A percentile compares a stretch with the other conserved stretches of the same genome.
These are phyloP conservation scores for Aspergillus neoniger DNA, from an alignment of 2,329 filamentous ascomycete species.

Conservation along the genomic window DNA sequence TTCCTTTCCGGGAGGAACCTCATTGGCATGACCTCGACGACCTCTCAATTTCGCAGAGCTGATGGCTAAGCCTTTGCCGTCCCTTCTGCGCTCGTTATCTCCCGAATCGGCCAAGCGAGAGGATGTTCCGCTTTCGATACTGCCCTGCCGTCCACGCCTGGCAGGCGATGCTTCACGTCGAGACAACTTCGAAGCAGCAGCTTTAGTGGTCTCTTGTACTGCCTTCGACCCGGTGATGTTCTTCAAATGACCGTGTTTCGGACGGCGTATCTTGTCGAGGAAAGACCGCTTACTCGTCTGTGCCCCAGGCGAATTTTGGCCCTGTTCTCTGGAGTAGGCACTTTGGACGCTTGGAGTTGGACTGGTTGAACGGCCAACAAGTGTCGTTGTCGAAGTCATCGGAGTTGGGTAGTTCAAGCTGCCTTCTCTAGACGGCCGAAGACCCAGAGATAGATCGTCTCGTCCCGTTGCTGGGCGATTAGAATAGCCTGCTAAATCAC, in stretches of 20 bases:
- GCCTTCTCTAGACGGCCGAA: conserved; percentile 55
- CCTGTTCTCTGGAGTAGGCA: conserved; percentile 53
- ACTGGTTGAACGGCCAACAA: conserved; percentile 70
- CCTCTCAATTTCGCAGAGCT: conserved; percentile 37
- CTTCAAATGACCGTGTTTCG: conserved; percentile 42
- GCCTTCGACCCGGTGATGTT: conserved; percentile 34
- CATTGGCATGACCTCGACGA: conserved; percentile 36
- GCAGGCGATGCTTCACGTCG: conserved; percentile 38
- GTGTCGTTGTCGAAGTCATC: conserved; percentile 52
- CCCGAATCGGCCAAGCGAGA: conserved; percentile 29
- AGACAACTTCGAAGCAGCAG: conserved; percentile 24
- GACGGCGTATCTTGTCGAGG: conserved; percentile 56
- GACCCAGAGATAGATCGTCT: conserved; percentile 67
- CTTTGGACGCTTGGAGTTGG: conserved; percentile 77
- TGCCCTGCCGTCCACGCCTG: conserved; percentile 37
- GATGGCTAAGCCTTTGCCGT: conserved; percentile 38
- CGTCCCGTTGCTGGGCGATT: conserved; percentile 72
- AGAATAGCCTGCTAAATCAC: conserved; percentile 51
- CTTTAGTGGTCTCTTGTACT: conserved; percentile 31
- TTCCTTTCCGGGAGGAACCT: conserved; percentile 27
- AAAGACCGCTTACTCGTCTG: conserved; percentile 50
- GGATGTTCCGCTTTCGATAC: conserved; percentile 33
- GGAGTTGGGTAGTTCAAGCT: conserved; percentile 46
- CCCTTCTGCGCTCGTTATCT: conserved; percentile 43
- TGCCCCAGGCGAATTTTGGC: conserved; percentile 43